Conservation (phyloP, 305 asterid species). For the Solanum hybrid region DNA sequence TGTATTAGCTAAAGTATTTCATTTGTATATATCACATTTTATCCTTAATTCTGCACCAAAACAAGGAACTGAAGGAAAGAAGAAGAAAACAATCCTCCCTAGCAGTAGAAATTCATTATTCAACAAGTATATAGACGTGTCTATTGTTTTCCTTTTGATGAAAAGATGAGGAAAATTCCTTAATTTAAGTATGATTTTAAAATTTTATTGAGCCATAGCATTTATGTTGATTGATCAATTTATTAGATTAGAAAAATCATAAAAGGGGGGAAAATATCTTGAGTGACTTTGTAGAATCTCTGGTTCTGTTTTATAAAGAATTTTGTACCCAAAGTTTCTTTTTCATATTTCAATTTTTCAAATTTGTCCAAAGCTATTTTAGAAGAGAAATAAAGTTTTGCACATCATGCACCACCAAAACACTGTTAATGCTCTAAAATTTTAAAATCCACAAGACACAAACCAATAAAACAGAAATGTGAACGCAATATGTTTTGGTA, state of each 20-base stretch:
- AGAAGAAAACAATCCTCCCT: not conserved
- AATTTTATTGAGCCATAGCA: not conserved
- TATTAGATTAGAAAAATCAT: not conserved
- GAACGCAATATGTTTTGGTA: no score
- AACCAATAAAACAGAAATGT: not conserved
- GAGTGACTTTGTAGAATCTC: not conserved
- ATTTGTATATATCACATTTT: not conserved
- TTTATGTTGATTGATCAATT: not conserved
- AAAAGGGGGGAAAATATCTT: not conserved
- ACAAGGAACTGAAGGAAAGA: no score
- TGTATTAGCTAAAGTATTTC: not conserved
- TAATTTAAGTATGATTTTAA: not conserved
- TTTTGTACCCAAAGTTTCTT: not conserved
- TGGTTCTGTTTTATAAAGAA: not conserved
- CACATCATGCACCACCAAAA: not conserved
- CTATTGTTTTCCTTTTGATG: not conserved
- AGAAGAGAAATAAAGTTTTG: not conserved
- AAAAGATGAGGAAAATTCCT: not conserved
- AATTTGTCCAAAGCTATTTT: not conserved
- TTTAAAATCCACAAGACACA: not conserved
- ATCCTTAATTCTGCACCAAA: no score
- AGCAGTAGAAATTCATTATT: not conserved
- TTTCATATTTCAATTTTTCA: not conserved
- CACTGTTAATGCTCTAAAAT: not conserved
- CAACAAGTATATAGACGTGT: not conserved